A percentile compares a stretch with the other conserved stretches of the same genome.
phyloP scores from a whole-genome alignment of 2,329 filamentous ascomycete genomes.

The Zymoseptoria tritici region DNA sequence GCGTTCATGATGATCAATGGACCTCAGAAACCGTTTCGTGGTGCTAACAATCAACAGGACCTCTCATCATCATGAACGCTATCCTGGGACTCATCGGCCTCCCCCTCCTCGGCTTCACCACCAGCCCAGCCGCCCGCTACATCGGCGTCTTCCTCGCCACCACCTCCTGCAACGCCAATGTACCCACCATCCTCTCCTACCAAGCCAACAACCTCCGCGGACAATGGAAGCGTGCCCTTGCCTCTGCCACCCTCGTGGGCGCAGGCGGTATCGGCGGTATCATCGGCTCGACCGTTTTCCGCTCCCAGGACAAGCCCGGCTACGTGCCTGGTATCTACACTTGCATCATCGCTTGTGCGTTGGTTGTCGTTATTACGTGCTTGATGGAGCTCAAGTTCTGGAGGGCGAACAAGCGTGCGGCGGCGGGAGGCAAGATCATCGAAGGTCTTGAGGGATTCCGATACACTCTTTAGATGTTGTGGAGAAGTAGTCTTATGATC shows the following conservation, averaged over 20 bases:
- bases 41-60: no score
- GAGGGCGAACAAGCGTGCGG: slow-evolving; percentile 30
- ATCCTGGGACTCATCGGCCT: slow-evolving; percentile 28
- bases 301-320: slow-evolving; percentile 26
- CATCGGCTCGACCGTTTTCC: slow-evolving; percentile 28
- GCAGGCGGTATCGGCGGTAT: slow-evolving; percentile 75
- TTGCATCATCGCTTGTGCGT: slow-evolving; percentile 22
- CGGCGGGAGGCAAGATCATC: slow-evolving; percentile 29
- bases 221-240: slow-evolving; percentile 81
- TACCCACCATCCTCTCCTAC: slow-evolving; percentile 68
- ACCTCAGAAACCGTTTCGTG: no score
- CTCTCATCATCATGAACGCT: slow-evolving; percentile 30
- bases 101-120: slow-evolving; percentile 27
- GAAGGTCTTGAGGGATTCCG: slow-evolving; percentile 30
- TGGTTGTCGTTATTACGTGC: slow-evolving; percentile 25
- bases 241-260: slow-evolving; percentile 66
- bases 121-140: slow-evolving; percentile 25
- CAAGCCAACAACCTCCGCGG: slow-evolving; percentile 84
- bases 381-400: slow-evolving; percentile 28
- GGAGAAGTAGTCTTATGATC: slow-evolving; percentile 7
- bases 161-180: slow-evolving; percentile 41
- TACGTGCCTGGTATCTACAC: slow-evolving; percentile 30
- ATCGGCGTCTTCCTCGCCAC: slow-evolving; percentile 33
- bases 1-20: no score
- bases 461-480: slow-evolving; percentile 28